Evolutionary conservation across 164 flowering plant species (phyloP), one percentile per base, ranked within the genome.

Genomic region (Berberis thunbergii): DNA sequence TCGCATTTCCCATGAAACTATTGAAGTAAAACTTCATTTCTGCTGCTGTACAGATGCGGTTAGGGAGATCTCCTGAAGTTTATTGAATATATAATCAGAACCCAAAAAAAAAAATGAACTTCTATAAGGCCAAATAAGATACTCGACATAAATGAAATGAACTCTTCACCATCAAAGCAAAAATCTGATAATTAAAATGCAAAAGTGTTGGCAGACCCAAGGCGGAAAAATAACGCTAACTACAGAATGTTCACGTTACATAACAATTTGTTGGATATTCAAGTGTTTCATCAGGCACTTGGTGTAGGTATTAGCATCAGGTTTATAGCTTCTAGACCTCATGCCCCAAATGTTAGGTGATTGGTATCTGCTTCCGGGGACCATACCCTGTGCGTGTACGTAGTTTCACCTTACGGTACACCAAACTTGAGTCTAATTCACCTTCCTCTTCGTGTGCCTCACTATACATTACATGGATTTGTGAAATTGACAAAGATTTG

Each of bases 31-130:
- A 79, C 69, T 84, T 84, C 43, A 88, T 64, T 70, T 95, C 99
- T 49, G 96, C 93, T 50, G 94, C 88, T 8, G 94, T 91, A 77
- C 99, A 95, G 8, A 95, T 0, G 0, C 97, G 85, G 56, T 74
- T 78, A 63, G 74, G 53, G 59, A 86, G 69, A 61, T 86, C 88
- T 40, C 89, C 92, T 87, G 69, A 11, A 48, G 41, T 56, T 49
- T 41, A 46, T 63, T 8, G 49, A 43, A 61, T 7, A 48, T 41
- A 72, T 54, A 9, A 65, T 59, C 73, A 58, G 44, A 49, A 3
- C 4, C 26, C 26, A 26, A 26, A 41, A 52, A 0, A 59, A 64
- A 40, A 43, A 40, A 57, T 43, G 49, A 43, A 58, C 3, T 41
- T 58, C 38, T 13, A 1, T 7, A 1, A 11, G 41, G 7, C 1